phyloP scores from a whole-genome alignment of 2,329 filamentous ascomycete genomes.

The Botryotinia calthae region DNA sequence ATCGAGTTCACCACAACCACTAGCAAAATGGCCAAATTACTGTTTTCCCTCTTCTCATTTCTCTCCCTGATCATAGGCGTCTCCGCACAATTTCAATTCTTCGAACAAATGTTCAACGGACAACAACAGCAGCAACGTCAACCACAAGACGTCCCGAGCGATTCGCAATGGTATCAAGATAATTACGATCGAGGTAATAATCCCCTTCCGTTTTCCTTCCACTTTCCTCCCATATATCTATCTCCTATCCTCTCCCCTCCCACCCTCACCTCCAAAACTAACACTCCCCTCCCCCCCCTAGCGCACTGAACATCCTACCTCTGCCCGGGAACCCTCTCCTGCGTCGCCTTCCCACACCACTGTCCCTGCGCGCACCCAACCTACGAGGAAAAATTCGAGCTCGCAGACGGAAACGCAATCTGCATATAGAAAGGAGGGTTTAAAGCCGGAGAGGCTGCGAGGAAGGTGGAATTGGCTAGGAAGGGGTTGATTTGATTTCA shows the following conservation, averaged over 20 bases:
- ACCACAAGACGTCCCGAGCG: conserved; percentile 78
- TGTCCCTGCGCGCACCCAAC: conserved; percentile 84
- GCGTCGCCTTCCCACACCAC: conserved; percentile 94
- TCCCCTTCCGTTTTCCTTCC: neutral
- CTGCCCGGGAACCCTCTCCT: conserved; percentile 90
- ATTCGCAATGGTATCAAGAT: conserved; percentile 74
- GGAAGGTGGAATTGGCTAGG: conserved; percentile 76
- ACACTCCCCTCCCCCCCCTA: conserved; percentile 38
- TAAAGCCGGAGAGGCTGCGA: conserved; percentile 65
- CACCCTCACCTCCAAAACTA: neutral
- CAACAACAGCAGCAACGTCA: conserved; percentile 50
- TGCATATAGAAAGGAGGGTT: conserved; percentile 76
- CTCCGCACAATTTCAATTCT: conserved; percentile 89
- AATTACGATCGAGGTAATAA: conserved; percentile 64
- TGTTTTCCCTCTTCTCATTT: conserved; percentile 47
- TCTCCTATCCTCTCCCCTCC: neutral
- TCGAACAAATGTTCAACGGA: conserved; percentile 92
- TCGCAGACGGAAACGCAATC: conserved; percentile 67
- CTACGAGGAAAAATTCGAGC: conserved; percentile 75
- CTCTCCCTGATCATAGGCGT: conserved; percentile 58
- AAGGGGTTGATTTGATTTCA: conserved; percentile 65
- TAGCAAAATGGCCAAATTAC: conserved; percentile 32
- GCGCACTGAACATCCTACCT: conserved; percentile 92
- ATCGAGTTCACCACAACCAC: neutral
- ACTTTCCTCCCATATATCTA: too few species aligned